phyloP scores from a whole-genome alignment of 768 basidiomycete genomes.

The Russula sp. region DNA sequence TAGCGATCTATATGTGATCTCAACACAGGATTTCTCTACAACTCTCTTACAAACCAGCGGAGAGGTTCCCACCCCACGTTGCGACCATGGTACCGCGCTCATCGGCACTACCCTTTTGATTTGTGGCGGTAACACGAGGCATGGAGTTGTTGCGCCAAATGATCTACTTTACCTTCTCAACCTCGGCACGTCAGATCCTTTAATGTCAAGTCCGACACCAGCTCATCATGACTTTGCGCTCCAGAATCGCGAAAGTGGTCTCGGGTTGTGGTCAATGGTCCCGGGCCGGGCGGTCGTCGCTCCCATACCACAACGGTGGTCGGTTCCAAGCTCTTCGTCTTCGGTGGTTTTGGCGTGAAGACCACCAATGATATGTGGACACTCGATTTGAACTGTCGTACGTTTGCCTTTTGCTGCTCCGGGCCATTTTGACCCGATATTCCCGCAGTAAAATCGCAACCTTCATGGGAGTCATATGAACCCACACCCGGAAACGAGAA shows the following conservation, averaged over 20 bases:
- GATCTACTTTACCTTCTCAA: slow-evolving; percentile 92
- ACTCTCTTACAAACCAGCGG: slow-evolving; percentile 84
- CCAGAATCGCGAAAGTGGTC: slow-evolving; percentile 97
- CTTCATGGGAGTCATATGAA: slow-evolving; percentile 64
- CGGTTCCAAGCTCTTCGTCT: slow-evolving; percentile 88
- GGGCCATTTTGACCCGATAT: slow-evolving; percentile 17
- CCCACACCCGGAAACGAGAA: slow-evolving; percentile 51
- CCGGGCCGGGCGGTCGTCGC: slow-evolving; percentile 87
- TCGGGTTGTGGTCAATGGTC: slow-evolving; percentile 68
- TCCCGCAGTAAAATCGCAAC: slow-evolving; percentile 49
- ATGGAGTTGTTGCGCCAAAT: slow-evolving; percentile 46
- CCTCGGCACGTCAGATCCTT: slow-evolving; percentile 68
- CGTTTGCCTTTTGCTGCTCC: slow-evolving; percentile 36
- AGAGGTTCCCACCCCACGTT: slow-evolving; percentile 81
- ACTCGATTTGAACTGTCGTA: slow-evolving; percentile 89
- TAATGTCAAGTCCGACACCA: not conserved
- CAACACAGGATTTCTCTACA: slow-evolving; percentile 73
- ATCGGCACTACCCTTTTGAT: slow-evolving; percentile 94
- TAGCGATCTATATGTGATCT: slow-evolving; percentile 88
- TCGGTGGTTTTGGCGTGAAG: slow-evolving; percentile 91
- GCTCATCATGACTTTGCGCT: not conserved
- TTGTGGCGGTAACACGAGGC: slow-evolving; percentile 91
- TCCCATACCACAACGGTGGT: slow-evolving; percentile 93
- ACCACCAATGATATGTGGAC: slow-evolving; percentile 95
- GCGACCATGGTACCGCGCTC: slow-evolving; percentile 86